Conservation (phyloP, 1,284 basidiomycete genomes). For the Agroathelia rolfsii region DNA sequence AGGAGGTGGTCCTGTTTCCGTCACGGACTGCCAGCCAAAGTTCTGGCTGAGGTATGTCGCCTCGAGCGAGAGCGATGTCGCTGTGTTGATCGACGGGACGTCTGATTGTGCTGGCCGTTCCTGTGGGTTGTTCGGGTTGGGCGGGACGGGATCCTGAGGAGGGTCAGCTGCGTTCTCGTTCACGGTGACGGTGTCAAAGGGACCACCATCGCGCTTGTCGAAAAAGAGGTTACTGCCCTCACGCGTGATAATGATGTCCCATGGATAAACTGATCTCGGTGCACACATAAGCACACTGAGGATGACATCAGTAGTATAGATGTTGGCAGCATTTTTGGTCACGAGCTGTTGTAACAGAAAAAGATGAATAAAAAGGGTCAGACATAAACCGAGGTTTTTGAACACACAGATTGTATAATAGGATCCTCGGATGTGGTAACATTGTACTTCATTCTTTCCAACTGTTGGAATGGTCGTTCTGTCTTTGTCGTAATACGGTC, state of each 20-base stretch:
- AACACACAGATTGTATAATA: slow-evolving; percentile 73
- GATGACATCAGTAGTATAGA: slow-evolving; percentile 95
- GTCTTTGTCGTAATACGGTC: slow-evolving; percentile 94
- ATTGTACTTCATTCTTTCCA: slow-evolving; percentile 97
- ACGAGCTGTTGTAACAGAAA: slow-evolving; percentile 63
- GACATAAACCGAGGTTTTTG: slow-evolving; percentile 3
- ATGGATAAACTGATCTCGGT: slow-evolving; percentile 92
- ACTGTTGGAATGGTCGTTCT: slow-evolving; percentile 81
- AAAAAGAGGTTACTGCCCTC: slow-evolving; percentile 93
- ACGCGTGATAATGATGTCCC: slow-evolving; percentile 95
- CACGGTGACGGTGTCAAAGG: slow-evolving; percentile 95
- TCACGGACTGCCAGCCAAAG: slow-evolving; percentile 93
- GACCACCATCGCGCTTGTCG: slow-evolving; percentile 96
- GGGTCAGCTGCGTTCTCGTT: slow-evolving; percentile 98
- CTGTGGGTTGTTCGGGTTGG: slow-evolving; percentile 63
- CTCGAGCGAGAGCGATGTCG: slow-evolving; percentile 89
- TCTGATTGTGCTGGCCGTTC: slow-evolving; percentile 61
- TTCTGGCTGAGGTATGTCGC: slow-evolving; percentile 99
- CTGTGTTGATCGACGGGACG: slow-evolving; percentile 79
- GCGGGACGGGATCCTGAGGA: slow-evolving; percentile 76
- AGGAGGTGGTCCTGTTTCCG: slow-evolving; percentile 56
- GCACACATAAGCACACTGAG: slow-evolving; percentile 95
- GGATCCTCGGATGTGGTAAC: slow-evolving; percentile 97
- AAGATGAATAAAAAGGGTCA: no score
- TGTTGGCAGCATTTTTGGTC: slow-evolving; percentile 67